A percentile compares a stretch with the other conserved stretches of the same genome.
These are phyloP conservation scores for Pseudocercospora eumusae DNA, from an alignment of 2,329 filamentous ascomycete genomes.

Conservation along the genomic window DNA sequence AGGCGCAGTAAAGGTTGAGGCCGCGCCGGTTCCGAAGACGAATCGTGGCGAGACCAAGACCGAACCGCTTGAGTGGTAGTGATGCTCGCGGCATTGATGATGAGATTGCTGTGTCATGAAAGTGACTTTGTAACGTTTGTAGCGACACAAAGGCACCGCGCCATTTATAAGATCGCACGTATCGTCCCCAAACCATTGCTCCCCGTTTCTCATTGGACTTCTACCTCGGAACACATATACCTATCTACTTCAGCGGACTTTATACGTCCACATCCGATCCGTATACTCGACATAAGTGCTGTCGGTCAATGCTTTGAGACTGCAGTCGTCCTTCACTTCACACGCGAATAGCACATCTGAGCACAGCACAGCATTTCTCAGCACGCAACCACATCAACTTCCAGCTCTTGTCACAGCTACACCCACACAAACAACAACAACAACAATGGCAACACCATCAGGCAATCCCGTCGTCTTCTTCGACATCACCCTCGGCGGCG, in stretches of 20 bases:
- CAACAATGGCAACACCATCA: slow-evolving; percentile 18
- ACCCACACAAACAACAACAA: not conserved
- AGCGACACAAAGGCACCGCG: not conserved
- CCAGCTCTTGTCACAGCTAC: not conserved
- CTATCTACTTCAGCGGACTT: not conserved
- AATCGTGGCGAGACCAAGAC: slow-evolving; percentile 81
- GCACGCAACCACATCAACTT: not conserved
- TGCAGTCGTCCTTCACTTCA: not conserved
- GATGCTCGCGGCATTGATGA: not conserved
- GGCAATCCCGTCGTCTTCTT: slow-evolving; percentile 66
- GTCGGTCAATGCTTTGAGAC: no score
- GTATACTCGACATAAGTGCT: no score
- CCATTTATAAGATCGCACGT: not conserved
- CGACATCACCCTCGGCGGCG: slow-evolving; percentile 78
- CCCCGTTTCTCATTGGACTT: not conserved
- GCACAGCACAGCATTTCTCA: not conserved
- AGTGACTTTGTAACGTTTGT: not conserved
- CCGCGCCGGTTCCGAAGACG: slow-evolving; percentile 76
- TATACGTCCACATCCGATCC: no score
- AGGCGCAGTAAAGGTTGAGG: slow-evolving; percentile 63
- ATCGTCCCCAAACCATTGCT: not conserved
- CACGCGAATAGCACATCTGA: slow-evolving; percentile 5
- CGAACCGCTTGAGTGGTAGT: slow-evolving; percentile 86
- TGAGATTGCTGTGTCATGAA: not conserved
- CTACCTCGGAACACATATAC: not conserved